phyloP scores from a whole-genome alignment of 257 asterid genomes.

The Solanum virginianum region DNA sequence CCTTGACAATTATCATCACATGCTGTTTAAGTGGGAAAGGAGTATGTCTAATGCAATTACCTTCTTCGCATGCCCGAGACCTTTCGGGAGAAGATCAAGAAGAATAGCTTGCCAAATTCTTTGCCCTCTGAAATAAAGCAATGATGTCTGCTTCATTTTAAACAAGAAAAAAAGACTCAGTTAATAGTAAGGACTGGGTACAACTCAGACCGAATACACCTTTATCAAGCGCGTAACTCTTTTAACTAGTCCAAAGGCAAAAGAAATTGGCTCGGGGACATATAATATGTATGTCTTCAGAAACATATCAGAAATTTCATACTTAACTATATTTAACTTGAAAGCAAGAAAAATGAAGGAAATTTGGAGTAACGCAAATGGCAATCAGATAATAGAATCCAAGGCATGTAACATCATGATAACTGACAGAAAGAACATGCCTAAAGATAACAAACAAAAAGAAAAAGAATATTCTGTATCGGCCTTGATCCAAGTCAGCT shows the following conservation, averaged over 20 bases:
- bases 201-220: background rate
- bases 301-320: background rate
- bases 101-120: constrained; percentile 81
- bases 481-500: background rate
- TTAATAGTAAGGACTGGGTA: background rate
- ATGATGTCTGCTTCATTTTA: constrained; percentile 47
- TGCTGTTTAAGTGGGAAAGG: background rate
- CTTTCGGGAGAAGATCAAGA: constrained; percentile 81
- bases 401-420: background rate
- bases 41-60: constrained; percentile 14
- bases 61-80: constrained; percentile 60
- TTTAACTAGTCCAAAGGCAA: background rate
- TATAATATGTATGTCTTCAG: background rate
- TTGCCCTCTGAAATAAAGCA: constrained; percentile 92
- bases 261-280: background rate
- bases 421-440: background rate
- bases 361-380: background rate
- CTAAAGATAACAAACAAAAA: background rate
- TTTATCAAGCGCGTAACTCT: background rate
- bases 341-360: background rate
- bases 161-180: constrained; percentile 1
- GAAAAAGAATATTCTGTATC: background rate
- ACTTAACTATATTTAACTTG: background rate
- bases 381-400: background rate
- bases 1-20: background rate